Base-by-base conservation (phyloP, 2,329 filamentous ascomycete species). In the Sporothrix brasiliensis region DNA sequence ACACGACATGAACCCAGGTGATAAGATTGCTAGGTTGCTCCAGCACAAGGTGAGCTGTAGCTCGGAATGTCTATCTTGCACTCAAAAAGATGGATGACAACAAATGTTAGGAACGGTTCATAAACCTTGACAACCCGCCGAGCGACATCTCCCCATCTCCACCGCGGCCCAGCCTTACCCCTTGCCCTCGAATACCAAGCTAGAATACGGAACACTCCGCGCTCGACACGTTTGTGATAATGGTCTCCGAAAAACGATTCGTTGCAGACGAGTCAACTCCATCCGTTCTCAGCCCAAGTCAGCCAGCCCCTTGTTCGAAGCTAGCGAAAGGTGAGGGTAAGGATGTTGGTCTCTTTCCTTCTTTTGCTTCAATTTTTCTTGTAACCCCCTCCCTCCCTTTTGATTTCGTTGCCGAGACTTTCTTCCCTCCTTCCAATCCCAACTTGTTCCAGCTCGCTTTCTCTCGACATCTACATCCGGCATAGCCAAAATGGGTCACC, bases 141-240 rank as follows among this genome's bases (percentile, higher is more conserved):
- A 14, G 6, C 13, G 14, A 39, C 27, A 9, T 24, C 9, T 9
- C 30, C 54, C 56, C 56, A 24, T 60, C 44, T 13, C 58, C 58
- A 47, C 13, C 21, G 21, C 21, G 58, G 21, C 24, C 50, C 52
- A 54, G 39, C 56, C 56, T 21, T 44, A 19, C 34, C 56, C 56
- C 56, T 61, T 39, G 24, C 44, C 56, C 56, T 61, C 56, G 6
- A 61, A 61, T 61, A 44, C 47, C 39, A 63, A 41, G 34, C 41
- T n/a, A n/a, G n/a, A n/a, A n/a, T n/a, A n/a, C n/a, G 41, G 11
- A 2, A 11, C 14, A 44, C 14, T 44, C 14, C 11, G 41, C 14
- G 14, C 6, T 44, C 39, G 39, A 44, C 5, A 10, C 41, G 41
- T 10, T 44, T 24, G 24, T 24, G 24, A 5, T 30, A 30, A 30